A percentile compares a stretch with the other conserved stretches of the same genome.
These are phyloP conservation scores for Debaryomycetaceae sp. DNA, from an alignment of 1,139 yeast genomes.

Conservation along the genomic window DNA sequence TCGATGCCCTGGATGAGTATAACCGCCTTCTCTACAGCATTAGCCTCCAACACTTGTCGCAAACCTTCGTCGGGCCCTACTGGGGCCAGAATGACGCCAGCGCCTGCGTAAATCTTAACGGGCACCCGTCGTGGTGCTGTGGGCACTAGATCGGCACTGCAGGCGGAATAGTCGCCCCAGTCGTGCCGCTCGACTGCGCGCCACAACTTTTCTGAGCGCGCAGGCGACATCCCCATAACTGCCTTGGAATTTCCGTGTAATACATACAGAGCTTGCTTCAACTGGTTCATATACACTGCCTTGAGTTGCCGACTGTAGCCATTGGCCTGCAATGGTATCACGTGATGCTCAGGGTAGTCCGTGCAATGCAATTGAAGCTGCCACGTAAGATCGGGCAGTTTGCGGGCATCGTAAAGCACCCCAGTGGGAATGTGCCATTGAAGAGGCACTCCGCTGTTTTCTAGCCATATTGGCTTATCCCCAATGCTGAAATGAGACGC, in stretches of 20 bases:
- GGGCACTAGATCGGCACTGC: slow-evolving; percentile 11
- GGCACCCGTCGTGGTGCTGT: slow-evolving; percentile 53
- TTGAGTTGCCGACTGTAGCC: slow-evolving; percentile 31
- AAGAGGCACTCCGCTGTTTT: slow-evolving; percentile 54
- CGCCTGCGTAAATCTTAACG: slow-evolving; percentile 52
- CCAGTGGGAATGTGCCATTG: slow-evolving; percentile 84
- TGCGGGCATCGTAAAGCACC: slow-evolving; percentile 53
- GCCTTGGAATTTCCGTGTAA: slow-evolving; percentile 70
- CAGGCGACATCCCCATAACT: slow-evolving; percentile 68
- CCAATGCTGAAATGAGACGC: slow-evolving; percentile 39
- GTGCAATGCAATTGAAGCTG: slow-evolving; percentile 38
- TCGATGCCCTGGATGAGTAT: slow-evolving; percentile 69
- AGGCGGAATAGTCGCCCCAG: slow-evolving; percentile 19
- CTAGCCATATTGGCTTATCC: slow-evolving; percentile 55
- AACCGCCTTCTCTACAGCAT: slow-evolving; percentile 18
- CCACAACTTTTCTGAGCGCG: slow-evolving; percentile 57
- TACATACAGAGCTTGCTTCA: slow-evolving; percentile 76
- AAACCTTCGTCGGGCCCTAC: no score
- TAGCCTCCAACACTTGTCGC: slow-evolving; percentile 4
- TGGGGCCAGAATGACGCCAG: slow-evolving; percentile 46
- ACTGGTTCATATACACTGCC: slow-evolving; percentile 64
- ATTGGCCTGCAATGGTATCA: slow-evolving; percentile 43
- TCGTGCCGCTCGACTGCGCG: slow-evolving; percentile 39
- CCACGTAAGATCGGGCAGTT: slow-evolving; percentile 35
- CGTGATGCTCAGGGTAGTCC: slow-evolving; percentile 46